Evolutionary conservation across 768 basidiomycete species (phyloP), one percentile per base, ranked within the genome.

Genomic region (Lactarius tabidus): DNA sequence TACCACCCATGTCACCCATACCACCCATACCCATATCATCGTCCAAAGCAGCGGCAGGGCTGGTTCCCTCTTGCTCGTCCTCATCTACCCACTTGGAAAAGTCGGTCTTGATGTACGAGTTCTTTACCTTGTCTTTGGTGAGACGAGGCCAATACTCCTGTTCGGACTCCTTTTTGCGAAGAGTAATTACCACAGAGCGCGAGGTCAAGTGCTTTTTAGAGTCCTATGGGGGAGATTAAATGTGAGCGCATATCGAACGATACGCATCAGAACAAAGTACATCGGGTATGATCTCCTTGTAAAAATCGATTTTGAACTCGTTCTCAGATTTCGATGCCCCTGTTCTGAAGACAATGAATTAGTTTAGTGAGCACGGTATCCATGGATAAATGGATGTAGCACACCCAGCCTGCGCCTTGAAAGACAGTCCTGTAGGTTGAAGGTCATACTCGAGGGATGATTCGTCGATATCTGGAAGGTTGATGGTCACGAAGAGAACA

Each of bases 81-180:
- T 98, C 95, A 72, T 98, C 95, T 48, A 90, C 89, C 95, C 95
- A 98, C 79, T 91, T 96, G 69, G 81, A 81, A 75, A 98, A 98
- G 76, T 98, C 93, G 53, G 94, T 97, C 83, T 97, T 98, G 76
- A 98, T 79, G 78, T 85, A 95, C 63, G 86, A 79, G 58, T 82
- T 85, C 77, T 84, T 91, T 66, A 84, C 73, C 76, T 94, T 95
- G 66, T 91, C 90, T 76, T 96, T 94, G 55, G 91, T 94, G 59
- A 98, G 80, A 64, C 95, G 85, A 29, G 93, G 91, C 96, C 96
- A 98, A 77, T 84, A 98, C 70, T 94, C 96, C 17, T 78, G 74
- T 73, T 87, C 77, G 35, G 74, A 71, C 63, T 87, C 86, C 75
- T 93, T 93, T 79, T 98, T 98, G 75, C 87, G 87, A 62, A 98